Base-by-base conservation (phyloP, 2,329 filamentous ascomycete species). In the Exophiala aquamarina region DNA sequence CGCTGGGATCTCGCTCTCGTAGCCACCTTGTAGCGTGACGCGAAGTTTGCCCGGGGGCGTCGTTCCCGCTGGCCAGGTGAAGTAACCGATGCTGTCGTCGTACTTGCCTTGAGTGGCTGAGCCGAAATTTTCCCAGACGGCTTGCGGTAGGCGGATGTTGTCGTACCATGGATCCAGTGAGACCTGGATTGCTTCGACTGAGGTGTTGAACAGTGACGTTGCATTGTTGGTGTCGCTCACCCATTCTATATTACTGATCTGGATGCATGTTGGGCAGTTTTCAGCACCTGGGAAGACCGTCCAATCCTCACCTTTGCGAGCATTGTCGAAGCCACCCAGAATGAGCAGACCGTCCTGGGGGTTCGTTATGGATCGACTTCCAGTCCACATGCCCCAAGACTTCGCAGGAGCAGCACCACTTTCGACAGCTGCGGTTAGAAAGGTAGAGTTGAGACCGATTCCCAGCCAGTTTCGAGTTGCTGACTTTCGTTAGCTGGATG, bases 321-420 rank as follows among this genome's bases (percentile, higher is more conserved):
- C 29, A 10, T 26, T 29, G 34, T 54, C 47, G 39, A 49, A 54
- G 20, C 50, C 54, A 10, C 54, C 54, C 17, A 56, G 21, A 21
- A 54, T 28, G 3, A 56, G 41, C 4, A 41, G 32, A 21, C 47
- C 47, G n/a, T 44, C 37, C 17, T 29, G 31, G 4, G 34, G 19
- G 5, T 49, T 26, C 6, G 39, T 21, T n/a, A 44, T 40, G 11
- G 35, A 34, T 3, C 40, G 51, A 13, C 36, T 47, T 13, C 54
- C 54, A 18, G 41, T n/a, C 37, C 49, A 56, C 14, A 56, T 34
- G n/a, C 50, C 48, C 41, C 42, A 51, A 13, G 48, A 47, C 20
- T 23, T 23, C 3, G 47, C 47, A 9, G 54, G 50, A n/a, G 44
- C 44, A 18, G 39, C 9, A 20, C 20, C 33, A n/a, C n/a, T 32